These are phyloP conservation scores for Eleusine coracana DNA, from an alignment of 176 grass and related monocot species.

Conservation along the genomic window DNA sequence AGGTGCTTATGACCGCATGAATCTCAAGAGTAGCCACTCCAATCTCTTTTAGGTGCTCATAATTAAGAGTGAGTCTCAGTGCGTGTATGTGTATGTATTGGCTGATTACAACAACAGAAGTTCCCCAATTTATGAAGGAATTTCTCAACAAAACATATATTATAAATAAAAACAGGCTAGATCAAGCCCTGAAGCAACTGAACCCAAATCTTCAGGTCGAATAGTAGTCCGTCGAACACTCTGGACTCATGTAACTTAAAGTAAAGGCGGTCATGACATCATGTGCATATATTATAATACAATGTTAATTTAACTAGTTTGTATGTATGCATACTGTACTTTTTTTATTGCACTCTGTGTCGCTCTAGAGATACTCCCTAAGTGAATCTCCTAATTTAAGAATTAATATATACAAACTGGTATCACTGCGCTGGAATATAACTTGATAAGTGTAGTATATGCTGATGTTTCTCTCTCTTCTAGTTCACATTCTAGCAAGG, in stretches of 20 bases:
- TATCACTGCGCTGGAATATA: not conserved
- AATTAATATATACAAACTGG: not conserved
- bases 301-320: not conserved
- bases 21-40: too few relatives aligned
- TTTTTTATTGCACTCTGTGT: not conserved
- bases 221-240: not conserved
- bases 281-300: too few relatives aligned
- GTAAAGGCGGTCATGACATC: not conserved
- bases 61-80: too few relatives aligned
- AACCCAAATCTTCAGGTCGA: not conserved
- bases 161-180: too few relatives aligned
- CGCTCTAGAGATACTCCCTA: not conserved
- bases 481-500: not conserved
- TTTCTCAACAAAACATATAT: too few relatives aligned
- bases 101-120: too few relatives aligned
- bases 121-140: too few relatives aligned
- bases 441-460: not conserved
- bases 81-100: too few relatives aligned
- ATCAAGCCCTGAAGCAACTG: too few relatives aligned
- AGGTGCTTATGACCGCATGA: too few relatives aligned
- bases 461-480: not conserved
- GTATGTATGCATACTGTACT: not conserved
- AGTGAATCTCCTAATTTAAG: not conserved
- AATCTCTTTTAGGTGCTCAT: too few relatives aligned
- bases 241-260: not conserved